These are phyloP conservation scores for Podaxis pistillaris DNA, from an alignment of 768 basidiomycete genomes.

Conservation along the genomic window DNA sequence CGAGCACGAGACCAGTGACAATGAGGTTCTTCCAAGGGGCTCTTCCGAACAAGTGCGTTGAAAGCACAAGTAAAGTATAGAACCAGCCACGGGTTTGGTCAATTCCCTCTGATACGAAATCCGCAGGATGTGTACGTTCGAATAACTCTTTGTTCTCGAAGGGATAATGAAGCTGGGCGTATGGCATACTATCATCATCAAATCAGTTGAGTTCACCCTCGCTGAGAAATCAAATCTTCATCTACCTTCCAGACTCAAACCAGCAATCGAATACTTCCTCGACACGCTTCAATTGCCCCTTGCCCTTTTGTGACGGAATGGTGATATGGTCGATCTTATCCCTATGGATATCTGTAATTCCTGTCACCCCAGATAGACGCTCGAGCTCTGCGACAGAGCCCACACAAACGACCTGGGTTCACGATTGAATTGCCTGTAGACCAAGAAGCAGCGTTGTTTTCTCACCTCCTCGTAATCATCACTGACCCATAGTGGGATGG, in stretches of 20 bases:
- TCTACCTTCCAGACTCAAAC: conserved; percentile 98
- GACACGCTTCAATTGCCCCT: conserved; percentile 82
- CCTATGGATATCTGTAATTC: conserved; percentile 88
- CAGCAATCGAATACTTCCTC: conserved; percentile 99
- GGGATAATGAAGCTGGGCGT: conserved; percentile 95
- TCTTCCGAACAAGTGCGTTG: conserved; percentile 89
- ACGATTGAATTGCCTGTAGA: not conserved
- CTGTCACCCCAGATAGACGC: conserved; percentile 75
- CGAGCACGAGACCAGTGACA: conserved; percentile 92
- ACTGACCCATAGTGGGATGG: conserved; percentile 94
- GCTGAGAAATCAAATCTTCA: not conserved
- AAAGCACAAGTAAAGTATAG: conserved; percentile 94
- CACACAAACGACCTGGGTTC: conserved; percentile 70
- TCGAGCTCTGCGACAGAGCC: conserved; percentile 90
- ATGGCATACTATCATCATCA: conserved; percentile 84
- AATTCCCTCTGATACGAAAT: conserved; percentile 97
- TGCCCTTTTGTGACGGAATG: conserved; percentile 88
- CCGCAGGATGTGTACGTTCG: conserved; percentile 84
- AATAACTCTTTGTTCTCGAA: conserved; percentile 95
- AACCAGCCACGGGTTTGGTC: conserved; percentile 99
- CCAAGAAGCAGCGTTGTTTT: not conserved
- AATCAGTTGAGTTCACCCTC: not conserved
- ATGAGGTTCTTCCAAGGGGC: conserved; percentile 99
- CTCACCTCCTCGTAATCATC: conserved; percentile 87
- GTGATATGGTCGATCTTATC: conserved; percentile 96